A percentile compares a stretch with the other conserved stretches of the same genome.
Evolutionary conservation across 1,139 yeast genomes (phyloP).

Genomic region (Casaregolazyma suthepensis): DNA sequence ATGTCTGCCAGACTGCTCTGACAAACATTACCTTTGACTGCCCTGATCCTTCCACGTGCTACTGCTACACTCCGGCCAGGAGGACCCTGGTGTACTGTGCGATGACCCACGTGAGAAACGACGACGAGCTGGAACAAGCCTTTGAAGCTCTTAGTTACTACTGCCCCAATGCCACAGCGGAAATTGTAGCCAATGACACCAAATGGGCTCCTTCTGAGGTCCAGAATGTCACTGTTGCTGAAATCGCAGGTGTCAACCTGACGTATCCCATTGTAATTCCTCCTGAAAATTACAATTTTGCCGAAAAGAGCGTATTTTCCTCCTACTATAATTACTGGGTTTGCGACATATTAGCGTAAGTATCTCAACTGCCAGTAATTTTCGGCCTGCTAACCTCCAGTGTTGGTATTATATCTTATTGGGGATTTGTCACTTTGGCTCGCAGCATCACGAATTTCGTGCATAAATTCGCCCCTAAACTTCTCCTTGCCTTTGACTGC

Average conservation of each 20-base stretch:
- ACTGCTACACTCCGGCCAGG: neutral
- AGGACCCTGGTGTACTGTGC: neutral
- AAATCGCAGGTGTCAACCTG: constrained; percentile 1
- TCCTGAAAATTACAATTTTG: neutral
- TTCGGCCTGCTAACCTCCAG: constrained; percentile 1
- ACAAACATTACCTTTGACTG: constrained; percentile 3
- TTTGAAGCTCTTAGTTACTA: neutral
- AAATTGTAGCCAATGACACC: constrained; percentile 1
- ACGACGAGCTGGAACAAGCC: neutral
- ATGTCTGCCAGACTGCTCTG: neutral
- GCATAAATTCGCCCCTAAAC: constrained; percentile 1
- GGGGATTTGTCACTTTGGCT: constrained; percentile 9
- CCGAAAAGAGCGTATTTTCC: neutral
- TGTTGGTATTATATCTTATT: constrained; percentile 6
- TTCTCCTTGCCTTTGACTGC: constrained; percentile 13
- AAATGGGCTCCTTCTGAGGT: neutral
- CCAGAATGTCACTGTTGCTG: constrained; percentile 1
- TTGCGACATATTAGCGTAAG: constrained; percentile 1
- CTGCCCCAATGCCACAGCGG: neutral
- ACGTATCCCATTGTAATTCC: constrained; percentile 5
- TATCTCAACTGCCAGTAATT: neutral
- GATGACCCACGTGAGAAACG: neutral
- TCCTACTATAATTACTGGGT: neutral
- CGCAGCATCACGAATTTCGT: constrained; percentile 9
- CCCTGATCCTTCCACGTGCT: neutral